Conservation (phyloP, 257 asterid species). For the Linderniella brevidens region DNA sequence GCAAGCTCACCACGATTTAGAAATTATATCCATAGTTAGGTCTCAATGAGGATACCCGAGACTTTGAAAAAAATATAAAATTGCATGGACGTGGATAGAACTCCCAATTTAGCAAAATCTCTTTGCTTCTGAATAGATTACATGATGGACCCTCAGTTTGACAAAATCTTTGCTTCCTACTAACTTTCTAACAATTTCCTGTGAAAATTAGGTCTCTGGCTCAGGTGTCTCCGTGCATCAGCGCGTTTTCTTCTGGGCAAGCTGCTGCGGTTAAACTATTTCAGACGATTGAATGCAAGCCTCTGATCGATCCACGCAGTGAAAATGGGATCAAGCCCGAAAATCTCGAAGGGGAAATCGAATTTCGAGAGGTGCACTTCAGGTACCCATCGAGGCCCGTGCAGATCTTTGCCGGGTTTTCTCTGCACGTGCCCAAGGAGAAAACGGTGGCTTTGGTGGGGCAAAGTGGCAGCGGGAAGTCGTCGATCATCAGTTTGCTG, state of each 20-base stretch:
- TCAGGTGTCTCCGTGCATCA: constrained; percentile 43
- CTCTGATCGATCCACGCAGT: constrained; percentile 32
- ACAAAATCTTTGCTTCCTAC: too few species aligned
- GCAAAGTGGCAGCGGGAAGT: constrained; percentile 70
- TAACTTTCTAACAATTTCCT: too few species aligned
- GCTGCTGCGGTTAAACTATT: constrained; percentile 65
- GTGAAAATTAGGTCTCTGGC: constrained; percentile 36
- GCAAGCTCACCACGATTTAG: too few species aligned
- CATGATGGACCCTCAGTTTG: too few species aligned
- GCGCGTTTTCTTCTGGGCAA: constrained; percentile 53
- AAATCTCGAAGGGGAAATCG: constrained; percentile 31
- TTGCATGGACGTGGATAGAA: too few species aligned
- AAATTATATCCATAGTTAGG: too few species aligned
- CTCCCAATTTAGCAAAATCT: too few species aligned
- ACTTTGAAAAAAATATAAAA: too few species aligned
- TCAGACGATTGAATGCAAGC: constrained; percentile 43
- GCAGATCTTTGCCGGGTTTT: constrained; percentile 39
- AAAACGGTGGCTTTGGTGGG: constrained; percentile 61
- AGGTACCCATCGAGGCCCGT: constrained; percentile 61
- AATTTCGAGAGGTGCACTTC: constrained; percentile 37
- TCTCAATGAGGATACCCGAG: too few species aligned
- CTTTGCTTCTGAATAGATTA: too few species aligned
- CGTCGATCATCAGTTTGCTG: constrained; percentile 51
- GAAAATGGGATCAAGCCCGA: constrained; percentile 24
- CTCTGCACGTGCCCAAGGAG: constrained; percentile 29